These are phyloP conservation scores for Haematococcus sp. DNA, from an alignment of 139 green algal genomes.

Conservation along the genomic window DNA sequence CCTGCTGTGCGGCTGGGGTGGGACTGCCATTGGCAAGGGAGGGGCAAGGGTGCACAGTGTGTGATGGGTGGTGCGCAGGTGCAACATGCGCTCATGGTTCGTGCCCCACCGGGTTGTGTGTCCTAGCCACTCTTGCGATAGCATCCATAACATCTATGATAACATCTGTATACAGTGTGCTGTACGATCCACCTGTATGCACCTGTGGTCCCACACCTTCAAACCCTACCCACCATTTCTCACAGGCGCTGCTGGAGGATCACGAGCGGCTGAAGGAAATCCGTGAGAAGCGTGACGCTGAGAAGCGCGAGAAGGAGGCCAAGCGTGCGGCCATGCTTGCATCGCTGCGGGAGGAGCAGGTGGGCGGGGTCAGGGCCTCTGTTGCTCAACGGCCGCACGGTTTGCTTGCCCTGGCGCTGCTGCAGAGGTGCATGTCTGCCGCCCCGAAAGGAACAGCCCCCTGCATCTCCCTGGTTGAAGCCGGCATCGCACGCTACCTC, in stretches of 20 bases:
- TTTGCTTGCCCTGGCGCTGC: no score
- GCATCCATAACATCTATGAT: no score
- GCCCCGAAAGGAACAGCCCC: background rate
- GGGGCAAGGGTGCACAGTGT: background rate
- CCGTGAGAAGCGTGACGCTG: slow-evolving; percentile 33
- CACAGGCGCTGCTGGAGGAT: slow-evolving; percentile 49
- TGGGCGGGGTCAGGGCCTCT: background rate
- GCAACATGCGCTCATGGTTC: no score
- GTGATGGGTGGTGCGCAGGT: no score
- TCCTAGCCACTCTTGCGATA: no score
- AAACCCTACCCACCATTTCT: background rate
- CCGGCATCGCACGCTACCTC: no score
- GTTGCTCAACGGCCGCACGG: no score
- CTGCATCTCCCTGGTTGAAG: slow-evolving; percentile 4
- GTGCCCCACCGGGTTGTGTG: no score
- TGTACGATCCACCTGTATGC: no score
- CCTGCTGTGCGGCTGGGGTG: background rate
- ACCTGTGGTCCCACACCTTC: no score
- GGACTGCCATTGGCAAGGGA: background rate
- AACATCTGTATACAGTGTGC: no score
- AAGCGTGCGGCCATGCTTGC: slow-evolving; percentile 29
- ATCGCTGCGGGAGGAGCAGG: slow-evolving; percentile 13
- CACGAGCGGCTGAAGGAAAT: slow-evolving; percentile 50
- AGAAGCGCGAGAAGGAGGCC: slow-evolving; percentile 47
- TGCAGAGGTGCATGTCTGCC: background rate